Base-by-base conservation (phyloP, 1,284 basidiomycete species). In the Athelia psychrophila region DNA sequence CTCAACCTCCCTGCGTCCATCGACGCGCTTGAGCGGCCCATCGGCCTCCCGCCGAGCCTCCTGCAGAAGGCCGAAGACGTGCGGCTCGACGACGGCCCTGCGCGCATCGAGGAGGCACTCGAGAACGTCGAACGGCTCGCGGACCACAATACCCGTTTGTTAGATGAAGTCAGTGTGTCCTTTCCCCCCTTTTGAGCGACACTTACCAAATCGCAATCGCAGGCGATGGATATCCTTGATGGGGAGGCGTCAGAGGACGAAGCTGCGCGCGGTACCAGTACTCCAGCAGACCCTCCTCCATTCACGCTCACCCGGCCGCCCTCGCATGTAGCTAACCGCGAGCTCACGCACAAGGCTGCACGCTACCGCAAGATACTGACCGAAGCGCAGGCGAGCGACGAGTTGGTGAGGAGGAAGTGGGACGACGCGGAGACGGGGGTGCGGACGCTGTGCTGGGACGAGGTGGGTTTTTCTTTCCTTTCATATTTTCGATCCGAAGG, bases 191-290 rank as follows among this genome's bases (percentile, higher is more conserved):
- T 36, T 54, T 18, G 6, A 22, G 38, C 20, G 8, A 42, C 33
- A 16, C 30, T 47, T 25, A 30, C 19, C 20, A 22, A 32, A 15
- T 51, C 25, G 45, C 22, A n/a, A n/a, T n/a, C n/a, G 0, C 65
- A 97, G 91, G 85, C 92, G 0, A 80, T 94, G 74, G 92, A 94
- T 60, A 83, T 95, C 13, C 74, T 98, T 10, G 93, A 96, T 60
- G 84, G 84, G 50, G 95, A 98, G 70, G 90, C 90, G 18, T 87
- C 86, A 3, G 92, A 95, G 65, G 93, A 98, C 61, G 92, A 93
- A 71, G 67, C 76, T 44, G 69, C 84, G 53, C 78, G 83, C 51
- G 74, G 77, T 56, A 30, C n/a, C n/a, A n/a, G n/a, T n/a, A n/a
- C n/a, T n/a, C n/a, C n/a, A n/a, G 33, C 74, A 79, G 48, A 70